Evolutionary conservation across 495 filamentous ascomycete genomes (phyloP).

Genomic region (Podospora pseudopauciseta): DNA sequence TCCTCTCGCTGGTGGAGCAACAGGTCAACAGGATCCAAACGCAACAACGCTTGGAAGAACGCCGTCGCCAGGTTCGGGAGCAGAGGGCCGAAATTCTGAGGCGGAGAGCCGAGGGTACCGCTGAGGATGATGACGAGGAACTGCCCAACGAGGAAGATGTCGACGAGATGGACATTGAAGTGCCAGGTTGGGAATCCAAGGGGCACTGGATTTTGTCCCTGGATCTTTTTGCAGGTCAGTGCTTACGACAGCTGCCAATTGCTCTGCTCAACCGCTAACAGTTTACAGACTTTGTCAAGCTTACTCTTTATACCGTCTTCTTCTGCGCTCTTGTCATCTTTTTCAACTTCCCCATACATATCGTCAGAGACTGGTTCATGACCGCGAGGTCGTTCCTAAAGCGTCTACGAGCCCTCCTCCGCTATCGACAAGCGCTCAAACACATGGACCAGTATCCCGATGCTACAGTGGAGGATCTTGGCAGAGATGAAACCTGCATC

Average conservation of each 20-base stretch:
- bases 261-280: background rate
- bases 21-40: slow-evolving; percentile 69
- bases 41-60: slow-evolving; percentile 58
- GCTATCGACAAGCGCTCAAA: slow-evolving; percentile 81
- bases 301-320: slow-evolving; percentile 83
- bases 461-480: slow-evolving; percentile 81
- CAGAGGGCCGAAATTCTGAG: slow-evolving; percentile 62
- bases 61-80: slow-evolving; percentile 52
- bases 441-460: slow-evolving; percentile 94
- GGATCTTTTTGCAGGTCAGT: slow-evolving; percentile 74
- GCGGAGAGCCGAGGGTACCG: slow-evolving; percentile 51
- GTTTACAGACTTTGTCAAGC: slow-evolving; percentile 76
- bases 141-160: slow-evolving; percentile 71
- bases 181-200: slow-evolving; percentile 95
- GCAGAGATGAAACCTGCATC: slow-evolving; percentile 87
- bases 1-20: slow-evolving; percentile 74
- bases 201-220: slow-evolving; percentile 88
- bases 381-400: slow-evolving; percentile 88
- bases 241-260: background rate
- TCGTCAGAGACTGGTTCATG: slow-evolving; percentile 90
- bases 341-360: slow-evolving; percentile 93
- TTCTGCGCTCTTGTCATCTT: slow-evolving; percentile 90
- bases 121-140: slow-evolving; percentile 42
- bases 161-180: slow-evolving; percentile 89
- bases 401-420: slow-evolving; percentile 78